phyloP scores from a whole-genome alignment of 495 filamentous ascomycete genomes.

The Aspergillus nidulans region DNA sequence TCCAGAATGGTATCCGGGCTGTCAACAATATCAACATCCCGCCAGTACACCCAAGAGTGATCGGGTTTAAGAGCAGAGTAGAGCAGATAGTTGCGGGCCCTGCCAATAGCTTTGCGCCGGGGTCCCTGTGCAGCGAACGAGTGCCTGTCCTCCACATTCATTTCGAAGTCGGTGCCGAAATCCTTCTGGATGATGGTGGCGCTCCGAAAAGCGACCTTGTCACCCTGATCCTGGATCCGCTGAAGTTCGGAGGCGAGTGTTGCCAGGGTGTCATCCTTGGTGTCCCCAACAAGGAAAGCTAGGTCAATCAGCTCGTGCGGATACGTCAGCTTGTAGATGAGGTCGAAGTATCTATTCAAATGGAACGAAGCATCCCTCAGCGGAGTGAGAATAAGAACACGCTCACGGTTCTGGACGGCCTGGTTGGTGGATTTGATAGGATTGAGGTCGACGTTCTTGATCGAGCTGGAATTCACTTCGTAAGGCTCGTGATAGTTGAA shows the following conservation, averaged over 20 bases:
- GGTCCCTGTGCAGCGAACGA: slow-evolving; percentile 84
- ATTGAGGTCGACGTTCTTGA: slow-evolving; percentile 78
- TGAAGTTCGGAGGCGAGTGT: slow-evolving; percentile 76
- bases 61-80: slow-evolving; percentile 80
- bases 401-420: slow-evolving; percentile 73
- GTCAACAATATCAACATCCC: slow-evolving; percentile 93
- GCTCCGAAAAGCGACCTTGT: slow-evolving; percentile 76
- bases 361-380: slow-evolving; percentile 82
- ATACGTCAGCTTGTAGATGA: slow-evolving; percentile 84
- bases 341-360: slow-evolving; percentile 86
- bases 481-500: slow-evolving; percentile 93
- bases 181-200: slow-evolving; percentile 83
- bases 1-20: slow-evolving; percentile 83
- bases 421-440: slow-evolving; percentile 74
- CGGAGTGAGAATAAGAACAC: slow-evolving; percentile 91
- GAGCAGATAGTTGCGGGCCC: slow-evolving; percentile 88
- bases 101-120: slow-evolving; percentile 83
- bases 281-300: slow-evolving; percentile 90
- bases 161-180: slow-evolving; percentile 65
- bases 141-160: slow-evolving; percentile 78
- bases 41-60: slow-evolving; percentile 98
- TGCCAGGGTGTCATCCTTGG: slow-evolving; percentile 82
- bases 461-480: slow-evolving; percentile 74
- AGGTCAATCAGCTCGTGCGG: slow-evolving; percentile 95
- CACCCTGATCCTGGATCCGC: slow-evolving; percentile 77